phyloP scores from a whole-genome alignment of 805 yeast genomes.

The Starmerella floricola region DNA sequence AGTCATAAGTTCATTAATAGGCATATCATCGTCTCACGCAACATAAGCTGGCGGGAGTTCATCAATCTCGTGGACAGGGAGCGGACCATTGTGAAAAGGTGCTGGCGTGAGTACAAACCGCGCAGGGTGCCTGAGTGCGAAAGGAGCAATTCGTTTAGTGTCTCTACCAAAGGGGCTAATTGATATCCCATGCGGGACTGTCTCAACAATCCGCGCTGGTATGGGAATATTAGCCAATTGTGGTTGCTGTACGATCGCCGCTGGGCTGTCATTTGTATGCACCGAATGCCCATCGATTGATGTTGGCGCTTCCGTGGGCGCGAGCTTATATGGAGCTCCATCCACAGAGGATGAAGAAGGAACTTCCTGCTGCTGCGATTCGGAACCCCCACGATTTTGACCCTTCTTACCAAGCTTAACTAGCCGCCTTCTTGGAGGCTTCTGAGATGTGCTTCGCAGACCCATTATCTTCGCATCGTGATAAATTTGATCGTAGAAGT shows the following conservation, averaged over 20 bases:
- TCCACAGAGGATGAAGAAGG: no score
- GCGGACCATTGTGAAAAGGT: conserved; percentile 2
- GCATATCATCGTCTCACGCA: no score
- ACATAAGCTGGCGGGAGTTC: conserved; percentile 21
- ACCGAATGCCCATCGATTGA: no score
- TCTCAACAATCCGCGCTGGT: no score
- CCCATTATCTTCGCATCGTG: conserved; percentile 16
- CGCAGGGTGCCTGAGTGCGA: background rate
- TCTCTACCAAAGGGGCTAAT: conserved; percentile 4
- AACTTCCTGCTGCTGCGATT: no score
- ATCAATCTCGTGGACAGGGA: conserved; percentile 10
- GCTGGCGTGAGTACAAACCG: conserved; percentile 1
- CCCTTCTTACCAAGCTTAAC: conserved; percentile 22
- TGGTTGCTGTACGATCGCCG: no score
- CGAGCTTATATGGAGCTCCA: no score
- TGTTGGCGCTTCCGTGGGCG: no score
- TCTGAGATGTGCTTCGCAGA: conserved; percentile 7
- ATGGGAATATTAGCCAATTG: no score
- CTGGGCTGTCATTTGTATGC: no score
- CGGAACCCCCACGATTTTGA: no score
- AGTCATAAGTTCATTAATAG: no score
- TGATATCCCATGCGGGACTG: background rate
- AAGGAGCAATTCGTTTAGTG: conserved; percentile 3
- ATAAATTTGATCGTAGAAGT: conserved; percentile 22
- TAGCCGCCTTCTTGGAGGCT: conserved; percentile 27